Evolutionary conservation across 1,139 yeast species (phyloP).

Genomic region (Dujonia santamariae): DNA sequence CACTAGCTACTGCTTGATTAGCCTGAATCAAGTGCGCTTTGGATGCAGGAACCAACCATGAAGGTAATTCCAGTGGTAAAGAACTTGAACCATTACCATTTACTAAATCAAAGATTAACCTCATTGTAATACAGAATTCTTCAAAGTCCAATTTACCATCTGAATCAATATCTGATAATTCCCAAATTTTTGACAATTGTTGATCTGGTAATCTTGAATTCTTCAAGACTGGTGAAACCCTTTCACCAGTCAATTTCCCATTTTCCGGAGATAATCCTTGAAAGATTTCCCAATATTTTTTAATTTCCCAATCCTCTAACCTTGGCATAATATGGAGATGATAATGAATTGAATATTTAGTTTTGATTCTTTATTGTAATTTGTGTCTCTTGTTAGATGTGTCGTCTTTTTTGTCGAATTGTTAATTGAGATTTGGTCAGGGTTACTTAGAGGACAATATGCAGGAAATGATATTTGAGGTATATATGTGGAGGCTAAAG

Average conservation of each 20-base stretch:
- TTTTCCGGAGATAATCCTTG: slow-evolving; percentile 79
- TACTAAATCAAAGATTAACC: slow-evolving; percentile 85
- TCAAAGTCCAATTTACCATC: slow-evolving; percentile 94
- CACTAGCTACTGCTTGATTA: slow-evolving; percentile 56
- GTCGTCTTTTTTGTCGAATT: too few species aligned
- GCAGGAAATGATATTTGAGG: too few species aligned
- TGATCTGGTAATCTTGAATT: slow-evolving; percentile 80
- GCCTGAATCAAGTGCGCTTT: slow-evolving; percentile 84
- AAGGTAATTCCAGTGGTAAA: slow-evolving; percentile 75
- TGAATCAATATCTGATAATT: slow-evolving; percentile 84
- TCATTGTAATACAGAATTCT: slow-evolving; percentile 96
- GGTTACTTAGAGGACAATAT: too few species aligned
- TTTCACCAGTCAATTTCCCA: slow-evolving; percentile 79
- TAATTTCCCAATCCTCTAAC: slow-evolving; percentile 90
- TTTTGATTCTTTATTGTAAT: too few species aligned
- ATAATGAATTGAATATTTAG: too few species aligned
- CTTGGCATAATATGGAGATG: slow-evolving; percentile 43
- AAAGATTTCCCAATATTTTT: slow-evolving; percentile 96
- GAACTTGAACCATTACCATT: slow-evolving; percentile 68
- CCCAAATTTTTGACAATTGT: slow-evolving; percentile 83
- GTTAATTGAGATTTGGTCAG: too few species aligned
- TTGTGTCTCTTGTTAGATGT: too few species aligned
- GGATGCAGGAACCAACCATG: slow-evolving; percentile 88
- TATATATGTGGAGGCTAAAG: too few species aligned
- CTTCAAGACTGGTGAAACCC: slow-evolving; percentile 81